Percentiles rank a stretch among this genome's conserved stretches.
These are phyloP conservation scores for Aspergillus egyptiacus DNA, from an alignment of 495 filamentous ascomycete genomes.

Conservation along the genomic window DNA sequence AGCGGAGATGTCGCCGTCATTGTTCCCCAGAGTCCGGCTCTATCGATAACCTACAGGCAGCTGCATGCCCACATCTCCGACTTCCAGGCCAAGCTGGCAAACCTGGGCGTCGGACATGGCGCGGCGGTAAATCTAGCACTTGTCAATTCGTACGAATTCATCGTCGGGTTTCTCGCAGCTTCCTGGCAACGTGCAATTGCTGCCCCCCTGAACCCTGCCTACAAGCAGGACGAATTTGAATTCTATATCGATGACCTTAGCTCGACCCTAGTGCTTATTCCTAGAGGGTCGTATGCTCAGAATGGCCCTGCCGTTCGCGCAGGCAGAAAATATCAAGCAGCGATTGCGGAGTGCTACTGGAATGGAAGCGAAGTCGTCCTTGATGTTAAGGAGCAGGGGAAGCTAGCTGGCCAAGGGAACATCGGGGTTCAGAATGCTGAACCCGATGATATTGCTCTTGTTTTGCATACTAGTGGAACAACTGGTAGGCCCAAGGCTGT, in stretches of 20 bases:
- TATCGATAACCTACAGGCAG: slow-evolving; percentile 57
- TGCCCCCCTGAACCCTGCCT: slow-evolving; percentile 74
- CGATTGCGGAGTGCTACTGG: slow-evolving; percentile 78
- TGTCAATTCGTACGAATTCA: slow-evolving; percentile 75
- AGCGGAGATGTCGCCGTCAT: slow-evolving; percentile 54
- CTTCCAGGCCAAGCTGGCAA: slow-evolving; percentile 68
- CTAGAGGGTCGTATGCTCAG: slow-evolving; percentile 55
- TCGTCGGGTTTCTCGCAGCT: slow-evolving; percentile 71
- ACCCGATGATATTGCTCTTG: slow-evolving; percentile 61
- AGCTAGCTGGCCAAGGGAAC: slow-evolving; percentile 48
- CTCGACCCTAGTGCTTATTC: slow-evolving; percentile 67
- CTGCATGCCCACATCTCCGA: slow-evolving; percentile 53
- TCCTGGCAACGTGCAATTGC: slow-evolving; percentile 74
- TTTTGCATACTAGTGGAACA: slow-evolving; percentile 73
- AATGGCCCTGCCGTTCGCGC: slow-evolving; percentile 65
- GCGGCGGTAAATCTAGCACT: slow-evolving; percentile 70
- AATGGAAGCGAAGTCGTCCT: slow-evolving; percentile 61
- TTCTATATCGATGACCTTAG: slow-evolving; percentile 84
- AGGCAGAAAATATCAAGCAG: slow-evolving; percentile 66
- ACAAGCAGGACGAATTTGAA: slow-evolving; percentile 83
- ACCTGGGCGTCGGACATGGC: slow-evolving; percentile 56
- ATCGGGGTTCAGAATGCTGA: slow-evolving; percentile 49
- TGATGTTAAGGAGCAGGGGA: slow-evolving; percentile 67
- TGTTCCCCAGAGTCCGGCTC: slow-evolving; percentile 54
- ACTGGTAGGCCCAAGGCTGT: slow-evolving; percentile 80